Evolutionary conservation across 2,329 filamentous ascomycete species (phyloP).

Genomic region (Fusarium heterosporum): DNA sequence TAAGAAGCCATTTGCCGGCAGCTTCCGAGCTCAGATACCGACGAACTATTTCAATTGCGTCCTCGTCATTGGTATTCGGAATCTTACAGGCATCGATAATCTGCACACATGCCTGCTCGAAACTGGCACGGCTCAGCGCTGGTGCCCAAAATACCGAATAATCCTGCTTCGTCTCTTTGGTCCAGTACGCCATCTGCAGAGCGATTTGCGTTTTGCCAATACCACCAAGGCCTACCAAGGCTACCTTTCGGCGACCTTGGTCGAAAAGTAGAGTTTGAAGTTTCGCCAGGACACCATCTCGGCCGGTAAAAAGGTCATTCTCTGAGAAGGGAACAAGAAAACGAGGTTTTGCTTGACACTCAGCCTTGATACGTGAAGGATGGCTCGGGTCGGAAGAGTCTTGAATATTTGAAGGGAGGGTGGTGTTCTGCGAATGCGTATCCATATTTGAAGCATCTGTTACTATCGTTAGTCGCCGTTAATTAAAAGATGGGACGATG

Average conservation of each 20-base stretch:
- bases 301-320: neutral
- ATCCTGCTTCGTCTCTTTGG: conserved; percentile 5
- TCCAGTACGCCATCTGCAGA: conserved; percentile 17
- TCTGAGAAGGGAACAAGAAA: neutral
- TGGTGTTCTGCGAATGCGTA: neutral
- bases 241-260: neutral
- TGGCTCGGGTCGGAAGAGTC: neutral
- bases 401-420: neutral
- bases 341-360: neutral
- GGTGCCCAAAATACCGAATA: conserved; percentile 27
- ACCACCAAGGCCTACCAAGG: conserved; percentile 8
- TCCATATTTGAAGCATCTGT: neutral
- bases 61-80: neutral
- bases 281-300: neutral
- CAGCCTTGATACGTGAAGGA: accelerated
- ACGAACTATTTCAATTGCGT: conserved; percentile 6
- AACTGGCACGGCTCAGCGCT: conserved; percentile 14
- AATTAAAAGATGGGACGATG: neutral
- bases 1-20: conserved; percentile 42
- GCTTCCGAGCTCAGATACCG: conserved; percentile 30
- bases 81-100: neutral
- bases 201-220: conserved; percentile 33
- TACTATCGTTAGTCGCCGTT: neutral
- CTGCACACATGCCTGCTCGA: conserved; percentile 11
- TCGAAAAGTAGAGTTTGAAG: neutral